These are phyloP conservation scores for Calonectria montana DNA, from an alignment of 2,329 filamentous ascomycete genomes.

Conservation along the genomic window DNA sequence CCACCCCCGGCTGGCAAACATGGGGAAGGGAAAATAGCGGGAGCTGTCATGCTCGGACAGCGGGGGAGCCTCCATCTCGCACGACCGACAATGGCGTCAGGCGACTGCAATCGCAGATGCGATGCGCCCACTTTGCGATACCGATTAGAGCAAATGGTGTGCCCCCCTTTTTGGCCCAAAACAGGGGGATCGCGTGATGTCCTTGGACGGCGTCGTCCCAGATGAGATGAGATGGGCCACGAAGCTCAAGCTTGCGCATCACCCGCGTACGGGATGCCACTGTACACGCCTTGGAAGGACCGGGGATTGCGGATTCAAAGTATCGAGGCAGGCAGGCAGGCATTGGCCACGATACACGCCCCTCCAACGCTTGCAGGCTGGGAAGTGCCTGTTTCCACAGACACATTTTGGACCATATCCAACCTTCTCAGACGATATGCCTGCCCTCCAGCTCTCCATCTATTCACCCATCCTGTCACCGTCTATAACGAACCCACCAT, in stretches of 20 bases:
- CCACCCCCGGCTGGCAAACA: neutral
- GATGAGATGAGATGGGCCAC: neutral
- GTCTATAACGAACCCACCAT: neutral
- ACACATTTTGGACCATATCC: neutral
- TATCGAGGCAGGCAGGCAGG: neutral
- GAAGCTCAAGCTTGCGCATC: slow-evolving; percentile 4
- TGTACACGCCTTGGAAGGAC: neutral
- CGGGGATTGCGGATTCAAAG: slow-evolving; percentile 1
- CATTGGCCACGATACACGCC: neutral
- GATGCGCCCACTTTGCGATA: slow-evolving; percentile 14
- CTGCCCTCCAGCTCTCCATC: neutral
- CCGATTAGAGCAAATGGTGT: neutral
- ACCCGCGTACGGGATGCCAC: slow-evolving; percentile 6
- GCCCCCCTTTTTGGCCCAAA: neutral
- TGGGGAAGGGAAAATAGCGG: neutral
- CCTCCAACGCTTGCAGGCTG: neutral
- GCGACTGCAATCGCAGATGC: slow-evolving; percentile 9
- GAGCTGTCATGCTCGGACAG: neutral
- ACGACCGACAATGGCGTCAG: slow-evolving; percentile 15
- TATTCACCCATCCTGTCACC: neutral
- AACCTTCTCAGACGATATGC: neutral
- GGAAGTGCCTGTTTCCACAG: neutral
- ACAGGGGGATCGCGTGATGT: slow-evolving; percentile 8
- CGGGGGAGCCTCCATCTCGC: neutral
- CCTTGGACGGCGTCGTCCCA: neutral